Conservation (phyloP, 2,329 filamentous ascomycete genomes). For the Colletotrichum musae region DNA sequence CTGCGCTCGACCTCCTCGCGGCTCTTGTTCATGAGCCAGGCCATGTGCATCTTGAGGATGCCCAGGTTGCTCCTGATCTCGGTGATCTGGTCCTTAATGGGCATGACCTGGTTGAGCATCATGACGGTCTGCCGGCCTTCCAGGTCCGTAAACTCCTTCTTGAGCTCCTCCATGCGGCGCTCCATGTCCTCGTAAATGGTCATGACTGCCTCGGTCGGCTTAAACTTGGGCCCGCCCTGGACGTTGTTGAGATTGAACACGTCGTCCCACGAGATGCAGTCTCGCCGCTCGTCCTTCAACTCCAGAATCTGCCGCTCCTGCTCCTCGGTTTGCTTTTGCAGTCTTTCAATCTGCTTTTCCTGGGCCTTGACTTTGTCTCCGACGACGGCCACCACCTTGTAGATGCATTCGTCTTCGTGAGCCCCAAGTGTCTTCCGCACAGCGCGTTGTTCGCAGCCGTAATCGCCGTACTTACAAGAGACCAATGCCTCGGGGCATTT, state of each 20-base stretch:
- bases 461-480: conserved; percentile 62
- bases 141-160: conserved; percentile 69
- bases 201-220: conserved; percentile 42
- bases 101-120: conserved; percentile 73
- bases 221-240: conserved; percentile 36
- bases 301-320: conserved; percentile 53
- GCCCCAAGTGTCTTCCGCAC: conserved; percentile 57
- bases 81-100: conserved; percentile 73
- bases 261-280: conserved; percentile 39
- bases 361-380: conserved; percentile 63
- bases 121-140: conserved; percentile 73
- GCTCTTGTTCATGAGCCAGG: conserved; percentile 69
- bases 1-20: conserved; percentile 58
- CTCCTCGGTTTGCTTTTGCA: conserved; percentile 53
- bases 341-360: conserved; percentile 62
- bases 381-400: conserved; percentile 67
- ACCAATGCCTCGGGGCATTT: conserved; percentile 60
- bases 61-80: conserved; percentile 71
- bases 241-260: conserved; percentile 37
- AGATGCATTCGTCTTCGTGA: conserved; percentile 66
- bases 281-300: conserved; percentile 45
- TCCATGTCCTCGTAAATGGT: conserved; percentile 43
- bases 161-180: conserved; percentile 67
- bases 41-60: conserved; percentile 72
- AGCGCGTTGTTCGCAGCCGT: conserved; percentile 62